These are phyloP conservation scores for Trypanosoma brucei DNA, from an alignment of 208 protist genomes.

Conservation along the genomic window DNA sequence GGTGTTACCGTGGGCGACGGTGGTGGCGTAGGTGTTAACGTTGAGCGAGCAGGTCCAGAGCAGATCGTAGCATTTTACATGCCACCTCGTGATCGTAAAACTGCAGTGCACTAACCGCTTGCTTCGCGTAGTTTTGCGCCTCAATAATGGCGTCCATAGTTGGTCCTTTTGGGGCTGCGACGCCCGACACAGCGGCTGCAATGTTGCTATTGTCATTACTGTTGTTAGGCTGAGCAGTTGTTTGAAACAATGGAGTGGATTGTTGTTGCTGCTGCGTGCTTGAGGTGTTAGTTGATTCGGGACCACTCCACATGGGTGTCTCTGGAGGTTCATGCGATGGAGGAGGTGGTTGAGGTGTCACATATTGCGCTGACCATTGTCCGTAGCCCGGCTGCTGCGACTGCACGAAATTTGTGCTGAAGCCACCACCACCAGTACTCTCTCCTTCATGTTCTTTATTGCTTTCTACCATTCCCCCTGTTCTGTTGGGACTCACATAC, in stretches of 20 bases:
- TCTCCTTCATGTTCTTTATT: constrained; percentile 4
- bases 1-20: too few relatives aligned
- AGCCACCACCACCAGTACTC: neutral
- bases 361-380: neutral
- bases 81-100: constrained; percentile 73
- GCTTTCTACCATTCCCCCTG: neutral
- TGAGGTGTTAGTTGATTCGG: neutral
- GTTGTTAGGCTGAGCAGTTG: constrained; percentile 5
- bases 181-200: neutral
- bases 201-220: neutral
- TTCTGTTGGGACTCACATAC: constrained; percentile 52
- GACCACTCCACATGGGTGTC: neutral
- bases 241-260: neutral
- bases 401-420: neutral
- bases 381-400: neutral
- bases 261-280: constrained; percentile 3
- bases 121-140: constrained; percentile 66
- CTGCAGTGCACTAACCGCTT: constrained; percentile 73
- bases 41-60: constrained; percentile 43
- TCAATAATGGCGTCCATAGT: constrained; percentile 72
- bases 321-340: neutral
- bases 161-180: constrained; percentile 3
- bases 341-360: too few relatives aligned
- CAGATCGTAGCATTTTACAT: constrained; percentile 38
- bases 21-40: neutral